Conservation (phyloP, 2,329 filamentous ascomycete genomes). For the Aureobasidium sp. region DNA sequence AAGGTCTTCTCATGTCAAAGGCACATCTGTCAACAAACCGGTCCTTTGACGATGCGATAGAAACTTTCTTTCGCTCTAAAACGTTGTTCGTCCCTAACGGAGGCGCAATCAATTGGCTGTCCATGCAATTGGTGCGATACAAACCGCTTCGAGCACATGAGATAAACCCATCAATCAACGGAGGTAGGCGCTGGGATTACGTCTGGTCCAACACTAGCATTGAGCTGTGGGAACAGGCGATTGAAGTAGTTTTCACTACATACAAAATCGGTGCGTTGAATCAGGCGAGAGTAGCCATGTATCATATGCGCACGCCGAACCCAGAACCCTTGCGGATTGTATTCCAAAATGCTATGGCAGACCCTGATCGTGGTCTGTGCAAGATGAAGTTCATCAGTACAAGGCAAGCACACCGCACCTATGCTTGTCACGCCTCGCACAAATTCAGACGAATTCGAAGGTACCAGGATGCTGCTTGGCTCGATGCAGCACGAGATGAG, state of each 20-base stretch:
- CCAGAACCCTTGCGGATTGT: background rate
- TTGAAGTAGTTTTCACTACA: too few relatives aligned
- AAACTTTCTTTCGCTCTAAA: background rate
- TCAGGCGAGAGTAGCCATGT: background rate
- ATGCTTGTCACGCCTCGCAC: background rate
- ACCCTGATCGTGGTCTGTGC: background rate
- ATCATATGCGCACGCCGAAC: background rate
- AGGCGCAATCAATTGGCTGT: background rate
- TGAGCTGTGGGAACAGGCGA: background rate
- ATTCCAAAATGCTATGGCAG: background rate
- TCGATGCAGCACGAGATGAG: background rate
- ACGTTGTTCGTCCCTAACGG: background rate
- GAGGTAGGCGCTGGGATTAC: background rate
- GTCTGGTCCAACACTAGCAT: background rate
- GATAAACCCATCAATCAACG: background rate
- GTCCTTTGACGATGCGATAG: background rate
- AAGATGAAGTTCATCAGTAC: too few relatives aligned
- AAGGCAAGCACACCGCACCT: too few relatives aligned
- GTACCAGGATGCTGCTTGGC: background rate
- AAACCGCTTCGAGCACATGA: too few relatives aligned
- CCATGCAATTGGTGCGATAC: background rate
- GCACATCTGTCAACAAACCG: background rate
- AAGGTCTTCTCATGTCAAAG: background rate
- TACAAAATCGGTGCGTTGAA: too few relatives aligned
- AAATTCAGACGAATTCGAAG: background rate